Percentiles rank a stretch among this genome's conserved stretches.
Evolutionary conservation across 2,329 filamentous ascomycete species (phyloP).

Genomic region (Fusarium sp.): DNA sequence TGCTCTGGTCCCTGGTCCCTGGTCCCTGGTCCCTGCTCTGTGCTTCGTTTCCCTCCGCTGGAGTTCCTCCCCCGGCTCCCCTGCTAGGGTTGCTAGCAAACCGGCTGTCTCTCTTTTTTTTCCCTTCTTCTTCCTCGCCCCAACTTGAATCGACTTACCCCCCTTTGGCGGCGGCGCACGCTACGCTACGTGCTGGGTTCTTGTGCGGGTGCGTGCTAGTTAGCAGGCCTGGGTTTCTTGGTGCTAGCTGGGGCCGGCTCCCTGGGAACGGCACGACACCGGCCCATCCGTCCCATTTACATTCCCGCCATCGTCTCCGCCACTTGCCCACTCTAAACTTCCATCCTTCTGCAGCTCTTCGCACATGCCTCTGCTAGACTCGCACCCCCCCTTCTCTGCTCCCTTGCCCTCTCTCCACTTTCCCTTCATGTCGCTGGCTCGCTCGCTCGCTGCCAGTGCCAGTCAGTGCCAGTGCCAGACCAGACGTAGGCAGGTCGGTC

Average conservation of each 20-base stretch:
- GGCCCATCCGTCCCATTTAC: constrained; percentile 50
- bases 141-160: not conserved
- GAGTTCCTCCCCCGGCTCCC: not conserved
- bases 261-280: constrained; percentile 52
- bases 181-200: not conserved
- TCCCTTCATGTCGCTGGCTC: not conserved
- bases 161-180: not conserved
- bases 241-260: constrained; percentile 45
- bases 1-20: constrained; percentile 17
- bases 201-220: constrained; percentile 1
- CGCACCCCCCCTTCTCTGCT: constrained; percentile 20
- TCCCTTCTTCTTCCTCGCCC: not conserved
- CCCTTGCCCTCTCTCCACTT: constrained; percentile 23
- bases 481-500: not conserved
- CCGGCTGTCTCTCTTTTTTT: not conserved
- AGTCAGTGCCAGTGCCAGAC: not conserved
- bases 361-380: constrained; percentile 20
- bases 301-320: constrained; percentile 49
- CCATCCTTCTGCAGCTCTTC: constrained; percentile 37
- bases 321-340: constrained; percentile 40
- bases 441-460: not conserved
- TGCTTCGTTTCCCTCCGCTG: constrained; percentile 6
- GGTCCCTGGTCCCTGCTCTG: not conserved
- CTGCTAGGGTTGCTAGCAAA: not conserved
- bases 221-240: constrained; percentile 16